Evolutionary conservation across 139 green algal species (phyloP).

Genomic region (Raphidocelis subcapitata): DNA sequence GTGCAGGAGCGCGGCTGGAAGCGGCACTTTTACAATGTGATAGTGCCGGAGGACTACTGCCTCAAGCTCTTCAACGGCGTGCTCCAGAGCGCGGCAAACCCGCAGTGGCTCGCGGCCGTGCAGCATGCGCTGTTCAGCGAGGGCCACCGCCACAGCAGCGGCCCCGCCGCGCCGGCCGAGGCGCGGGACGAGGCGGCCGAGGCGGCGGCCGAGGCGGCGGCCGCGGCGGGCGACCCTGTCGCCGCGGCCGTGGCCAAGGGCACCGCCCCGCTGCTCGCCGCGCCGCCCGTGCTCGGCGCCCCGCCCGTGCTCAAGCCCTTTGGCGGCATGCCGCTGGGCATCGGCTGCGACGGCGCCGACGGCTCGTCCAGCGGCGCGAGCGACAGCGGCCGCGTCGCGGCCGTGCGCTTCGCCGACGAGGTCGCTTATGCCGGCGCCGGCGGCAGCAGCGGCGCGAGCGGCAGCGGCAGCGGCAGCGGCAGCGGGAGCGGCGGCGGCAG

Average conservation of each 20-base stretch:
- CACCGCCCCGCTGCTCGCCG: too few species aligned
- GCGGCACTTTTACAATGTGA: slow-evolving; percentile 46
- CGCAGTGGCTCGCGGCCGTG: background rate
- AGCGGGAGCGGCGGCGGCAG: slow-evolving; percentile 2
- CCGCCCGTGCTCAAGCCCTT: too few species aligned
- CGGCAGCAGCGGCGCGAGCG: background rate
- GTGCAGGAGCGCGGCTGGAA: slow-evolving; percentile 54
- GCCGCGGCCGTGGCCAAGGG: too few species aligned
- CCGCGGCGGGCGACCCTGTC: too few species aligned
- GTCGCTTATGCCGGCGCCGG: background rate
- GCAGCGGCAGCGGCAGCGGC: slow-evolving; percentile 7
- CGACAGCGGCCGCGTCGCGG: background rate
- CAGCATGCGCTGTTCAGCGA: slow-evolving; percentile 11
- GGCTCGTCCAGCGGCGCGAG: too few species aligned
- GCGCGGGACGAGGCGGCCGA: background rate
- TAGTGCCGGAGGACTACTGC: slow-evolving; percentile 32
- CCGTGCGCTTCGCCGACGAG: background rate
- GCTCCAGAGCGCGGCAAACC: slow-evolving; percentile 13
- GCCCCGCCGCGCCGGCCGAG: background rate
- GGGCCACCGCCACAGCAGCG: too few species aligned
- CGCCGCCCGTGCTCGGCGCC: too few species aligned
- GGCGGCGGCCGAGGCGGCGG: background rate
- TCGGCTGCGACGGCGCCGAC: too few species aligned
- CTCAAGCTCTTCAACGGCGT: slow-evolving; percentile 35
- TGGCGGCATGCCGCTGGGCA: background rate